Percentiles rank a stretch among this genome's conserved stretches.
phyloP scores from a whole-genome alignment of 768 basidiomycete species.

The Naganishia randhawae region DNA sequence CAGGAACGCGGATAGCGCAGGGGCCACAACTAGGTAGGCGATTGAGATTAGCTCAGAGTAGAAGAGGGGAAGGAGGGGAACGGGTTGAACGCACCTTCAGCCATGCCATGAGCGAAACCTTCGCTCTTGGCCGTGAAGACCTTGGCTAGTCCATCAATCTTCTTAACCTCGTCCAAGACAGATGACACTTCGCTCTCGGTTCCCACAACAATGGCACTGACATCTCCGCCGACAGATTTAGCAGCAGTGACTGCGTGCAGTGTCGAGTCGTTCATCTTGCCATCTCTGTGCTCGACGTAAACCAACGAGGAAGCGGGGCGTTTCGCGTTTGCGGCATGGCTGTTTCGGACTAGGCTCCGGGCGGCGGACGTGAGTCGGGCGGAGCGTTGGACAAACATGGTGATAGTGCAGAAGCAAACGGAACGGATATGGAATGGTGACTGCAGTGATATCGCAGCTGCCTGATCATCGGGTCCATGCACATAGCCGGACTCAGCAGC shows the following conservation, averaged over 20 bases:
- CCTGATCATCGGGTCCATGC: not conserved
- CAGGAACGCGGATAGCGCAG: constrained; percentile 72
- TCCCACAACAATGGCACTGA: constrained; percentile 55
- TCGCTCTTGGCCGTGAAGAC: constrained; percentile 48
- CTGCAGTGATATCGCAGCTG: not conserved
- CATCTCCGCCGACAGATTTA: constrained; percentile 66
- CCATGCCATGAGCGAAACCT: constrained; percentile 40
- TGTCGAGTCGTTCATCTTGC: constrained; percentile 75
- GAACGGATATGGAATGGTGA: not conserved
- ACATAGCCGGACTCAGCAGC: constrained; percentile 1
- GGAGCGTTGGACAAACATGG: constrained; percentile 1
- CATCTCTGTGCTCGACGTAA: constrained; percentile 81
- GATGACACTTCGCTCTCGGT: constrained; percentile 57
- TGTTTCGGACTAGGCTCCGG: not conserved
- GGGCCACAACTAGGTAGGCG: constrained; percentile 68
- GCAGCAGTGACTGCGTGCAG: constrained; percentile 91
- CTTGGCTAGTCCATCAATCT: constrained; percentile 52
- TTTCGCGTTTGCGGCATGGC: not conserved
- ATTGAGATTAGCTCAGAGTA: constrained; percentile 67
- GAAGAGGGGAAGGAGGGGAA: constrained; percentile 20
- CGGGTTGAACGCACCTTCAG: constrained; percentile 47
- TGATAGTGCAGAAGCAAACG: not conserved
- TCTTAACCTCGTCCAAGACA: constrained; percentile 73
- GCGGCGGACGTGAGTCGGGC: not conserved
- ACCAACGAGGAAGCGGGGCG: constrained; percentile 57